Percentiles rank a stretch among this genome's conserved stretches.
Conservation (phyloP, 2,329 filamentous ascomycete species). For the Xylaria sp. region DNA sequence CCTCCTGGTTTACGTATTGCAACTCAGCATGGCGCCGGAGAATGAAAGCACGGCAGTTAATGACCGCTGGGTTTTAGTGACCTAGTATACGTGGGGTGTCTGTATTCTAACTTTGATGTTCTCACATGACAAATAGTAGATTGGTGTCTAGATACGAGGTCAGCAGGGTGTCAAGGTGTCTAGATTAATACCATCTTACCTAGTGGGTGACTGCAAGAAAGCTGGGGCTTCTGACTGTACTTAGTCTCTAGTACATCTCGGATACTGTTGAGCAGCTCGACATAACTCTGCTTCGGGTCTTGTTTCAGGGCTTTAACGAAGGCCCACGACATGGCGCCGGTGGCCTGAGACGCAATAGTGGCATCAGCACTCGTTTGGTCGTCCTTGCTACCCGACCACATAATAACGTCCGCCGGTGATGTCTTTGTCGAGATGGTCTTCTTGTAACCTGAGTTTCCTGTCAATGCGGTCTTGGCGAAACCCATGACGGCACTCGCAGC, state of each 20-base stretch:
- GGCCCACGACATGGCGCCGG: constrained; percentile 97
- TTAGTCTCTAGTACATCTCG: constrained; percentile 88
- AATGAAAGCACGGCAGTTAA: neutral
- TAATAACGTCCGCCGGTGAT: constrained; percentile 92
- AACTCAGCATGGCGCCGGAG: neutral
- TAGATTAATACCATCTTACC: constrained; percentile 67
- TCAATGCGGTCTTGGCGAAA: constrained; percentile 89
- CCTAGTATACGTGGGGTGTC: neutral
- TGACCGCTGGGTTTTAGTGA: neutral
- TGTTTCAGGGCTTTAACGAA: constrained; percentile 94
- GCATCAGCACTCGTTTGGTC: constrained; percentile 95
- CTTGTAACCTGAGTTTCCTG: constrained; percentile 82
- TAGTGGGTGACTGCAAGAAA: constrained; percentile 95
- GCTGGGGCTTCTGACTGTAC: constrained; percentile 94
- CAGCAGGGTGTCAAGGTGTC: constrained; percentile 28
- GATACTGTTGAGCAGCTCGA: constrained; percentile 95
- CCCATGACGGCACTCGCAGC: constrained; percentile 83
- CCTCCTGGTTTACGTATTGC: neutral
- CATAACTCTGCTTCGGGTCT: constrained; percentile 98
- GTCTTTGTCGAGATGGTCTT: constrained; percentile 89
- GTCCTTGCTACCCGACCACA: constrained; percentile 98
- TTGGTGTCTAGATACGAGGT: constrained; percentile 63
- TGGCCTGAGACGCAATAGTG: constrained; percentile 88
- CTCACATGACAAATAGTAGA: constrained; percentile 70
- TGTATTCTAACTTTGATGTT: neutral